Evolutionary conservation across 495 filamentous ascomycete species (phyloP).

Genomic region (Pseudevernia furfuracea): DNA sequence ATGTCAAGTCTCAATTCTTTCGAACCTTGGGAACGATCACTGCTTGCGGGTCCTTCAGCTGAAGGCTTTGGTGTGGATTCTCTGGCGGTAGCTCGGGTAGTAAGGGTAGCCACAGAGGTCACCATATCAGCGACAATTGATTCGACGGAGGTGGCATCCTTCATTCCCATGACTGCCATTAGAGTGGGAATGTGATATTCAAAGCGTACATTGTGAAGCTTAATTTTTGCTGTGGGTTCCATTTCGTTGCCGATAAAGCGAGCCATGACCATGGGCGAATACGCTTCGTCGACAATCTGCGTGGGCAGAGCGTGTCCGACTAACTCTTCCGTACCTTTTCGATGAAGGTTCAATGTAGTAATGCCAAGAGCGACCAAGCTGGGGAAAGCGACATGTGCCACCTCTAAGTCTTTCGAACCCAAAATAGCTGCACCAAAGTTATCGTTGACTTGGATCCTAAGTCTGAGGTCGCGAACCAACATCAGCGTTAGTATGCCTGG

Average conservation of each 20-base stretch:
- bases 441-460: conserved; percentile 50
- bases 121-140: conserved; percentile 70
- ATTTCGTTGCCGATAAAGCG: conserved; percentile 89
- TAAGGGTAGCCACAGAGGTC: conserved; percentile 69
- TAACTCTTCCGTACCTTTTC: conserved; percentile 65
- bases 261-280: conserved; percentile 54
- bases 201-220: conserved; percentile 67
- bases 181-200: conserved; percentile 82
- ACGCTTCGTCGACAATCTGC: conserved; percentile 14
- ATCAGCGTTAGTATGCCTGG: conserved; percentile 77
- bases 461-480: conserved; percentile 53
- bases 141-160: conserved; percentile 59
- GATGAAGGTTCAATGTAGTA: conserved; percentile 46
- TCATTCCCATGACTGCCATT: conserved; percentile 65
- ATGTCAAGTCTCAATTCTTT: conserved; percentile 64
- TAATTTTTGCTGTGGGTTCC: conserved; percentile 81
- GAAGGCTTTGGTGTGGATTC: conserved; percentile 20
- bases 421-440: conserved; percentile 57
- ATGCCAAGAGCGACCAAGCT: conserved; percentile 70
- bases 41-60: conserved; percentile 21
- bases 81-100: conserved; percentile 41
- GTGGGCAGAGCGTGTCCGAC: conserved; percentile 44
- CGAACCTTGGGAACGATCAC: conserved; percentile 12
- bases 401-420: conserved; percentile 52
- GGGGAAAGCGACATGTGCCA: conserved; percentile 79